phyloP scores from a whole-genome alignment of 2,329 filamentous ascomycete species.

The Cladosporium austrohemisphaericum region DNA sequence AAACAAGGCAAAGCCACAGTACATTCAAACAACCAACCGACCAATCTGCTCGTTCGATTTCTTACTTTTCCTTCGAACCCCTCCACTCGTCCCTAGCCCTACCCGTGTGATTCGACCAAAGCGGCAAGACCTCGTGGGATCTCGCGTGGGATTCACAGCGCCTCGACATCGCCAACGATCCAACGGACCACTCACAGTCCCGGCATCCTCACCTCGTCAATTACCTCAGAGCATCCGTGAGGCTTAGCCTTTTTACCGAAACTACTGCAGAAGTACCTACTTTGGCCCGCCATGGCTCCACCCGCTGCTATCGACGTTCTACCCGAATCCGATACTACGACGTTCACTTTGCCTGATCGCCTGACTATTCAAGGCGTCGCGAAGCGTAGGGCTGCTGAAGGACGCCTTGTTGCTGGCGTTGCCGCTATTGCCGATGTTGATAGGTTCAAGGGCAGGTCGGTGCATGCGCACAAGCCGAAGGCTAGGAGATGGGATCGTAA shows the following conservation, averaged over 20 bases:
- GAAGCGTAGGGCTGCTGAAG: constrained; percentile 66
- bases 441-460: constrained; percentile 70
- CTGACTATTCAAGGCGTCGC: constrained; percentile 65
- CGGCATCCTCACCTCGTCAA: not conserved
- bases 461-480: constrained; percentile 62
- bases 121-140: constrained; percentile 11
- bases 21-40: not conserved
- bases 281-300: constrained; percentile 27
- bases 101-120: constrained; percentile 4
- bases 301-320: constrained; percentile 40
- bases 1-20: not conserved
- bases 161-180: not conserved
- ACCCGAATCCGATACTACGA: constrained; percentile 46
- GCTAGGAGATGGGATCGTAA: constrained; percentile 82
- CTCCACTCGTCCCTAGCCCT: constrained; percentile 2
- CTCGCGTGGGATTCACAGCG: constrained; percentile 9
- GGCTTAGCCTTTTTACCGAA: not conserved
- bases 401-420: constrained; percentile 67
- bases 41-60: constrained; percentile 1
- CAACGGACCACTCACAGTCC: not conserved
- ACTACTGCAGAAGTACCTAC: not conserved
- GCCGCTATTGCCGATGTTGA: constrained; percentile 76
- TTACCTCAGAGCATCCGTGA: not conserved
- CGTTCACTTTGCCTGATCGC: constrained; percentile 44
- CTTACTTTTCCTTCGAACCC: constrained; percentile 1